Conservation (phyloP, 164 flowering plant genomes). For the Hamamelis virginiana region DNA sequence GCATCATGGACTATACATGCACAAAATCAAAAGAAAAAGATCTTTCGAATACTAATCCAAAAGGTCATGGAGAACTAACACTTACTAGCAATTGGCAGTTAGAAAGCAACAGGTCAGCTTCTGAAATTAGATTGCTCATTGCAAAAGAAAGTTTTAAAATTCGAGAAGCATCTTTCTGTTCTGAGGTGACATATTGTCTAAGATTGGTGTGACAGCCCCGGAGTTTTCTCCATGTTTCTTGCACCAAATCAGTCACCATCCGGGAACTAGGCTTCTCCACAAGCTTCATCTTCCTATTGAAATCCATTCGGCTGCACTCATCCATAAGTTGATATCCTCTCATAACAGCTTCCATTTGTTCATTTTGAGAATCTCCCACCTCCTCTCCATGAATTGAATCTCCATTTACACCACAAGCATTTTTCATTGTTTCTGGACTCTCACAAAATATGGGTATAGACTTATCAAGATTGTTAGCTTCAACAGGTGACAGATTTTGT, state of each 20-base stretch:
- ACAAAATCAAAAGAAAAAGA: not conserved
- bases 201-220: constrained; percentile 45
- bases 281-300: constrained; percentile 24
- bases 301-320: constrained; percentile 87
- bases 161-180: constrained; percentile 41
- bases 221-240: constrained; percentile 70
- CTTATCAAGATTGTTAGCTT: constrained; percentile 15
- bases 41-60: not conserved
- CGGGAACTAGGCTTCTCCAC: constrained; percentile 17
- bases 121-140: constrained; percentile 68
- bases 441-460: constrained; percentile 16
- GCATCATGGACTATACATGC: constrained; percentile 5
- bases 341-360: constrained; percentile 28
- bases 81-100: constrained; percentile 34
- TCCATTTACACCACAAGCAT: constrained; percentile 20
- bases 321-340: constrained; percentile 61
- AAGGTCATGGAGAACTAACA: constrained; percentile 34
- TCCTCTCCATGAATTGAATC: constrained; percentile 40
- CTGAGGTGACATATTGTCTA: constrained; percentile 34
- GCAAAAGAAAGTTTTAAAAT: constrained; percentile 37
- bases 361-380: constrained; percentile 57
- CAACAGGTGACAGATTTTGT: constrained; percentile 12
- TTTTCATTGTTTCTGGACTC: constrained; percentile 18
- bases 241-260: constrained; percentile 32
- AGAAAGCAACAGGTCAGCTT: constrained; percentile 62